Evolutionary conservation across 441 rosid species (phyloP), one percentile per base, ranked within the genome.

Genomic region (Gossypium gossypioides): DNA sequence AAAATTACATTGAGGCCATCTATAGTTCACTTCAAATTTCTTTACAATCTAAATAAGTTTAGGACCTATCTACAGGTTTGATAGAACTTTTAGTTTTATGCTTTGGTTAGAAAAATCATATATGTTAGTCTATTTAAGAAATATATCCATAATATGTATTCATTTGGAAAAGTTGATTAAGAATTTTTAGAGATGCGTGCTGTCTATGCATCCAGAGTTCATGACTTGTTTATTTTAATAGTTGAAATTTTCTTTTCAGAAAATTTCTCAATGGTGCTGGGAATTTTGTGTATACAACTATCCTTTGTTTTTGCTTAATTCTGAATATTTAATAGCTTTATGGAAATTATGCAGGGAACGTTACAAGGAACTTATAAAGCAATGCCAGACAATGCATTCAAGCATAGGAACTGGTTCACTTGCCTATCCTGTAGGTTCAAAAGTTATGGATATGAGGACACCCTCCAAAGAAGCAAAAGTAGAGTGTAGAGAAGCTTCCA

Each of bases 321-420:
- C 46, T 54, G 25, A 16, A 52, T 34, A 59, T 52, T 64, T 46
- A 69, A 65, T 32, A 42, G 57, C 58, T 73, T 74, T 72, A 73
- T 64, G 68, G 34, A 71, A 72, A 69, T 70, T 76, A 75, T 73
- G 85, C 88, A 93, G 98, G 89, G 86, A 91, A 69, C 88, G 88
- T 21, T 91, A 86, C 74, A 59, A 77, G 78, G 90, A 88, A 60
- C 82, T 93, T 80, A 78, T 91, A 71, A 84, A 77, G 81, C 89
- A 91, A 81, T 93, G 98, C 58, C 97, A 91, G 75, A 65, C 72
- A 69, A 93, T 93, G 97, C 97, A 93, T 86, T 84, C 97, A 71
- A 93, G 94, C 76, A 85, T 91, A 66, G 98, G 98, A 82, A 91
- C 96, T 70, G 98, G 98, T 70, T 81, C 88, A 46, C 96, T 93